phyloP scores from a whole-genome alignment of 306 rosid species.

The Dryas octopetala region DNA sequence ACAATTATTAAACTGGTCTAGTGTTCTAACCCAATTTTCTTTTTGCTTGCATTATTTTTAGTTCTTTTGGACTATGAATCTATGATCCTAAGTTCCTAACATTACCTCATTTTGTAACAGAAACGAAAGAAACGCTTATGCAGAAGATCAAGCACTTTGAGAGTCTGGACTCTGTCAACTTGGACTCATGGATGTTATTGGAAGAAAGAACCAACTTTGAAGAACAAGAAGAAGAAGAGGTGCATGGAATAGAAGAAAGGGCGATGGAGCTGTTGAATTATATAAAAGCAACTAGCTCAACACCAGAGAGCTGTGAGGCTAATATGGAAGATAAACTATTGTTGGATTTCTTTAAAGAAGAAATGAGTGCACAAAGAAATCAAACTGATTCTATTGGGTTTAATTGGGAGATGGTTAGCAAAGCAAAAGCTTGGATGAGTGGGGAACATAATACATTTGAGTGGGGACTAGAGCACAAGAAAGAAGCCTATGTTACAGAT shows the following conservation, averaged over 20 bases:
- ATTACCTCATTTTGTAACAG: constrained; percentile 34
- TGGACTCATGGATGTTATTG: constrained; percentile 24
- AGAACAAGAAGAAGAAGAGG: constrained; percentile 28
- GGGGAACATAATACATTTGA: constrained; percentile 25
- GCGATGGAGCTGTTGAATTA: constrained; percentile 43
- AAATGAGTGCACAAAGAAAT: constrained; percentile 27
- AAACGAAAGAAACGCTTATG: constrained; percentile 46
- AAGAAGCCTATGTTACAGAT: constrained; percentile 47
- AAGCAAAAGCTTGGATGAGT: constrained; percentile 49
- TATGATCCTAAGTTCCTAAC: not conserved
- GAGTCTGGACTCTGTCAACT: constrained; percentile 34
- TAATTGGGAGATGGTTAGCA: constrained; percentile 37
- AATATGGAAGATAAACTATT: constrained; percentile 35
- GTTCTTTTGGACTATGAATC: not conserved
- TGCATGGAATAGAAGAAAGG: constrained; percentile 31
- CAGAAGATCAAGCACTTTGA: constrained; percentile 45
- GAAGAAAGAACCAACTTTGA: constrained; percentile 25
- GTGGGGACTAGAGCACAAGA: constrained; percentile 36
- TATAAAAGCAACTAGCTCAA: constrained; percentile 35
- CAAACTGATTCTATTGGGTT: constrained; percentile 23
- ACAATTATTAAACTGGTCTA: not conserved
- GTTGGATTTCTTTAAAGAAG: constrained; percentile 56
- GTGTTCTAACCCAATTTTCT: not conserved
- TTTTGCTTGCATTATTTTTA: not conserved
- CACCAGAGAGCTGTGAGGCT: constrained; percentile 6